These are phyloP conservation scores for Skeletonema marinoi DNA, from an alignment of 108 stramenopile genomes.

Conservation along the genomic window DNA sequence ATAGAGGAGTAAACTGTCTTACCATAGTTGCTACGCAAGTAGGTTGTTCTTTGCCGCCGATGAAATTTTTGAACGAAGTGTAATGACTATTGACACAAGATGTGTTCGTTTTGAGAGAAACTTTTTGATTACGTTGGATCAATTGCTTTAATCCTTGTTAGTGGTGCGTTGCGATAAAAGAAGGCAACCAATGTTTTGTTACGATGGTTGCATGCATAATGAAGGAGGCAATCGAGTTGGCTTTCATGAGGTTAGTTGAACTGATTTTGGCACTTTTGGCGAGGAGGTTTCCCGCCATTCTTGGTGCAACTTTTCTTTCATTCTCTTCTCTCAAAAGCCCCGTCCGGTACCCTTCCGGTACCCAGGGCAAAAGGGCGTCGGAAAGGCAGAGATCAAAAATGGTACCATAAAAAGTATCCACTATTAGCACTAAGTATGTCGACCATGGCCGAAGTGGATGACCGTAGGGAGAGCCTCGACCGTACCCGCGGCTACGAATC, in stretches of 20 bases:
- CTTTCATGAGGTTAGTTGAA: not conserved
- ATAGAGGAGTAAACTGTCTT: not conserved
- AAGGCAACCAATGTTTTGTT: not conserved
- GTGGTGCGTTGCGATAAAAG: not conserved
- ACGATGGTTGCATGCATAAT: not conserved
- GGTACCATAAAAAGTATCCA: too few relatives aligned
- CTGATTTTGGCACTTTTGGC: not conserved
- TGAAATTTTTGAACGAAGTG: not conserved
- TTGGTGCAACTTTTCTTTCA: too few relatives aligned
- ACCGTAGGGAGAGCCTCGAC: not conserved
- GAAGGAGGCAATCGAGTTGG: not conserved
- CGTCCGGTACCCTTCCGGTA: too few relatives aligned
- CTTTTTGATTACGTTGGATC: not conserved
- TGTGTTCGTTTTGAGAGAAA: not conserved
- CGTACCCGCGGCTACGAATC: not conserved
- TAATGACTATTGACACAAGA: conserved; percentile 1
- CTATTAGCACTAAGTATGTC: too few relatives aligned
- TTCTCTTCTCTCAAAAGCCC: not conserved
- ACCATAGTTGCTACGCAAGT: not conserved
- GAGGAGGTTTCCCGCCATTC: not conserved
- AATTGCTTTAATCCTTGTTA: not conserved
- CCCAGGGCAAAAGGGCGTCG: too few relatives aligned
- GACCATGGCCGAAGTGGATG: not conserved
- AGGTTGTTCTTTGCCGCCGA: not conserved
- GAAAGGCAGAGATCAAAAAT: too few relatives aligned